phyloP scores from a whole-genome alignment of 768 basidiomycete genomes.

The Boletus fagicola region DNA sequence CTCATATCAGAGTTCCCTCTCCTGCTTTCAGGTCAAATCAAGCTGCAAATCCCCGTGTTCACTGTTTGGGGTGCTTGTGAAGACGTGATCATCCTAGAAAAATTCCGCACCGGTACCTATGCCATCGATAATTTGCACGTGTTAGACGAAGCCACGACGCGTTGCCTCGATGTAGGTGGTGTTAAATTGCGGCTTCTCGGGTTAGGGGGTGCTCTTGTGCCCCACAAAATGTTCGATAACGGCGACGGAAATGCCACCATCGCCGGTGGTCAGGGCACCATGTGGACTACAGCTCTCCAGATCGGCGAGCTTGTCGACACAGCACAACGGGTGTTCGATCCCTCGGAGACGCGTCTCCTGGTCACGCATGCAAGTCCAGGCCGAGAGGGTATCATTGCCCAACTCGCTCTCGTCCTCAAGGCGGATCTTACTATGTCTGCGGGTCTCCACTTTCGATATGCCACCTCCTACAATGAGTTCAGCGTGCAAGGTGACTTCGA shows the following conservation, averaged over 20 bases:
- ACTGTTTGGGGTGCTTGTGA: slow-evolving; percentile 98
- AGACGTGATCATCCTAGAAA: slow-evolving; percentile 90
- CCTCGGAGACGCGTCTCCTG: slow-evolving; percentile 89
- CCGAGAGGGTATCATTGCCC: slow-evolving; percentile 87
- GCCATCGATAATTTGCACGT: slow-evolving; percentile 87
- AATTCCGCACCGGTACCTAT: slow-evolving; percentile 82
- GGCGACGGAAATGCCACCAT: slow-evolving; percentile 96
- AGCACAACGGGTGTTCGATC: slow-evolving; percentile 90
- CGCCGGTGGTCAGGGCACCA: slow-evolving; percentile 95
- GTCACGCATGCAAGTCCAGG: slow-evolving; percentile 92
- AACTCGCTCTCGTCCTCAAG: slow-evolving; percentile 87
- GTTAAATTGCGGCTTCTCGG: slow-evolving; percentile 94
- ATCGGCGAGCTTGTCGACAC: slow-evolving; percentile 98
- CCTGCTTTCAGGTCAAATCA: slow-evolving; percentile 85
- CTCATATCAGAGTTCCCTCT: slow-evolving; percentile 93
- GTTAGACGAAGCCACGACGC: slow-evolving; percentile 94
- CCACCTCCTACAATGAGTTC: slow-evolving; percentile 95
- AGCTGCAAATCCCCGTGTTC: slow-evolving; percentile 89
- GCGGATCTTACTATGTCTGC: slow-evolving; percentile 93
- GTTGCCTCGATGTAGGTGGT: slow-evolving; percentile 87
- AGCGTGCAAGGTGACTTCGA: slow-evolving; percentile 89
- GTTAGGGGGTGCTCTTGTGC: slow-evolving; percentile 90
- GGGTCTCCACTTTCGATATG: slow-evolving; percentile 96
- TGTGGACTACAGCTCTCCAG: slow-evolving; percentile 98
- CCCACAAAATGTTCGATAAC: slow-evolving; percentile 93